Base-by-base conservation (phyloP, 176 grass and related monocot species). In the Carex pumila region DNA sequence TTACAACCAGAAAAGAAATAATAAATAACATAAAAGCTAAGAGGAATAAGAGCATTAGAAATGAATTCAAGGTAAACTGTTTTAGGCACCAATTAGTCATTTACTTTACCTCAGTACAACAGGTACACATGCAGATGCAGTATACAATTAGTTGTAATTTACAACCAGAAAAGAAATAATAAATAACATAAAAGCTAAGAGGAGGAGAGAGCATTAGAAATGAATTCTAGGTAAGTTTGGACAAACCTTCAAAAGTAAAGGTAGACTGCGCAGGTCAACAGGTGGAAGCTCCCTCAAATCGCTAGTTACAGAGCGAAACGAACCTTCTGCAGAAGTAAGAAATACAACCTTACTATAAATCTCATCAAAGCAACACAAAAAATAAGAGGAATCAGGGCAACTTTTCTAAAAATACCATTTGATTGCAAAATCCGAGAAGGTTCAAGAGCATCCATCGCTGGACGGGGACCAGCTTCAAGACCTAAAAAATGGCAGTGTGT, bases 281-380 rank as follows among this genome's bases (percentile, higher is more conserved):
- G 91, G 80, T 76, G 91, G 92, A 85, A 98, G 90, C 71, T 94
- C 87, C 84, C 84, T 93, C 59, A 90, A 80, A 83, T 92, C 92
- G 61, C 93, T 89, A 32, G 88, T 95, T 76, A 75, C 76, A 86
- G 91, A 81, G 36, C 80, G 89, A 88, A 93, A 97, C 14, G 92
- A 91, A 64, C 90, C 92, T 87, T 84, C 94, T 97, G 86, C 84
- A 79, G 34, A 74, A 83, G 60, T 62, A 81, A 50, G 21, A 50
- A 21, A 64, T 47, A 50, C 22, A 81, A 65, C n/a, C 49, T 65
- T 47, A 25, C 64, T 29, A 45, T 81, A 56, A 29, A 81, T 32
- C 25, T 55, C 75, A 58, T 49, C 32, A 47, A 64, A 21, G 11
- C 65, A 65, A 5, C 12, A 63, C 19, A 49, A 45, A 30, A 63